A percentile compares a stretch with the other conserved stretches of the same genome.
Evolutionary conservation across 257 asterid genomes (phyloP).

Genomic region (Craterostigma plantagineum): DNA sequence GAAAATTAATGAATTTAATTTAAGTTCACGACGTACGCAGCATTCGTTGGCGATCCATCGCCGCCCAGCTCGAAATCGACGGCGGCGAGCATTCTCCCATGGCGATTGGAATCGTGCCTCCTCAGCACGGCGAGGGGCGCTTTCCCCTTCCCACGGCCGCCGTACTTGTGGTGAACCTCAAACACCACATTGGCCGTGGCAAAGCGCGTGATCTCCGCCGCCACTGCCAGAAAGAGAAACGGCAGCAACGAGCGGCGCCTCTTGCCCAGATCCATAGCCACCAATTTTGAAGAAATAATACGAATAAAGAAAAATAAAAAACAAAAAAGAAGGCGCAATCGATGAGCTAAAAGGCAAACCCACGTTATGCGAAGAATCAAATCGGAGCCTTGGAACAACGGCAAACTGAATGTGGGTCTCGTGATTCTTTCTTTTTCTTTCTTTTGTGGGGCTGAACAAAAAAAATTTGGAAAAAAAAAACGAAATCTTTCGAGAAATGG

Average conservation of each 20-base stretch:
- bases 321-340: no score
- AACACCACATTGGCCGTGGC: background rate
- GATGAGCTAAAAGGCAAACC: no score
- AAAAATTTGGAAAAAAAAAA: no score
- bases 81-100: conserved; percentile 5
- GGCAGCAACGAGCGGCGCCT: background rate
- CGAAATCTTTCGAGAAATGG: no score
- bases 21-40: background rate
- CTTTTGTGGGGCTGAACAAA: no score
- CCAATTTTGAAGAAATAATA: no score
- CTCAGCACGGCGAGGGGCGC: conserved; percentile 1
- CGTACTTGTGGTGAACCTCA: conserved; percentile 5
- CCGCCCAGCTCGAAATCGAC: conserved; percentile 3
- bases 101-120: conserved; percentile 1
- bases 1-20: background rate
- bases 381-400: no score
- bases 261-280: conserved; percentile 3
- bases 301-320: no score
- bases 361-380: no score
- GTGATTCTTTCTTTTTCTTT: no score
- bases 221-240: background rate
- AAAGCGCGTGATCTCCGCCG: background rate
- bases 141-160: background rate
- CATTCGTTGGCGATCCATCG: conserved; percentile 2
- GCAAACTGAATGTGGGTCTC: no score